phyloP scores from a whole-genome alignment of 352 stramenopile genomes.

The Phytophthora parvispora region DNA sequence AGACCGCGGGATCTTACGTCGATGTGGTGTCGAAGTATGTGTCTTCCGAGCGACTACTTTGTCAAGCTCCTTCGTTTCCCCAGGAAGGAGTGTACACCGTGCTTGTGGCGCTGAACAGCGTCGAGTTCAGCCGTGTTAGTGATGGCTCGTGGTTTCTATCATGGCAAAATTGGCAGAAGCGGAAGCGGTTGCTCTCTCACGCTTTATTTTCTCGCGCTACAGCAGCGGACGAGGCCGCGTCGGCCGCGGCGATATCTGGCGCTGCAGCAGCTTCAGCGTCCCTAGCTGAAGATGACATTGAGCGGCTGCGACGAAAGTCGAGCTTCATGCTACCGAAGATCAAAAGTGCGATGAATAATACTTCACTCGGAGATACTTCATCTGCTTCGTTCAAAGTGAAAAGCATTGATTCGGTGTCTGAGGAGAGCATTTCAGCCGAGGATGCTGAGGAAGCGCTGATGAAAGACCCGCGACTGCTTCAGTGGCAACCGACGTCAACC shows the following conservation, averaged over 20 bases:
- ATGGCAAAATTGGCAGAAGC: constrained; percentile 90
- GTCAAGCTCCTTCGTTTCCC: constrained; percentile 57
- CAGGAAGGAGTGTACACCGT: constrained; percentile 79
- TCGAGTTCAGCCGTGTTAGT: constrained; percentile 70
- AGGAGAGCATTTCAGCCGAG: constrained; percentile 19
- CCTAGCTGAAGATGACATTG: constrained; percentile 31
- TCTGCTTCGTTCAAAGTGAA: constrained; percentile 1
- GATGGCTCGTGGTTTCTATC: constrained; percentile 73
- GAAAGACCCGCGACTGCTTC: constrained; percentile 49
- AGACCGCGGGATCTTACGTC: constrained; percentile 13
- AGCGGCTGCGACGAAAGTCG: constrained; percentile 42
- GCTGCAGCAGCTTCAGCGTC: constrained; percentile 26
- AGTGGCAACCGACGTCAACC: constrained; percentile 63
- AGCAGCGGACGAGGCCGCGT: constrained; percentile 13
- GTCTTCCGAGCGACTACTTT: constrained; percentile 55
- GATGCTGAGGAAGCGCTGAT: constrained; percentile 40
- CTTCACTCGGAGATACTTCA: constrained; percentile 3
- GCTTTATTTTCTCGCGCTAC: constrained; percentile 40
- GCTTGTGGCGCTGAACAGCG: constrained; percentile 67
- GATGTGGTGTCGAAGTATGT: constrained; percentile 54
- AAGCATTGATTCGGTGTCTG: constrained; percentile 16
- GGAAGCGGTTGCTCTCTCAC: constrained; percentile 60
- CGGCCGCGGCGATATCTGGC: constrained; percentile 26
- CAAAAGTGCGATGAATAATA: constrained; percentile 20
- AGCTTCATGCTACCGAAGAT: constrained; percentile 63